phyloP scores from a whole-genome alignment of 1,139 yeast species.

The Lodderomyces jiufengensis region DNA sequence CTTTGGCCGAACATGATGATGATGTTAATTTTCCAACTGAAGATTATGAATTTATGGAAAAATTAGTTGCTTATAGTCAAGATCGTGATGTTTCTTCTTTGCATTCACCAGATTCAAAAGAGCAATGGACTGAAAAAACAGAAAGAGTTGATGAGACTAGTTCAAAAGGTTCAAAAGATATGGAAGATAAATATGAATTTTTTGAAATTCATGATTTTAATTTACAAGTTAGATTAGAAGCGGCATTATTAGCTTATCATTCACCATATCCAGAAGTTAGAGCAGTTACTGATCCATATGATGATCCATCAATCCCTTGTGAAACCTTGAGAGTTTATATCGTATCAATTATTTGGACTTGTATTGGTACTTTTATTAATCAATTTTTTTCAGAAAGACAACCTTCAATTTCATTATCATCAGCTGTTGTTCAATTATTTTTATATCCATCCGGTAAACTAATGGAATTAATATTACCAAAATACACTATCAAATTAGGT shows the following conservation, averaged over 20 bases:
- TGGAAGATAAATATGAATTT: background rate
- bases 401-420: slow-evolving; percentile 44
- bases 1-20: slow-evolving; percentile 36
- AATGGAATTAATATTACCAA: slow-evolving; percentile 41
- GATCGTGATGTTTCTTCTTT: background rate
- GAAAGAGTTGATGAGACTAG: background rate
- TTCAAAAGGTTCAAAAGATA: slow-evolving; percentile 3
- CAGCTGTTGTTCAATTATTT: slow-evolving; percentile 53
- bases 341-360: slow-evolving; percentile 49
- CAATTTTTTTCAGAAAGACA: slow-evolving; percentile 56
- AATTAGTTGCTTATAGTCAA: slow-evolving; percentile 12
- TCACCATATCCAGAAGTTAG: slow-evolving; percentile 69
- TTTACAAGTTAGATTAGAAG: slow-evolving; percentile 36
- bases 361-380: slow-evolving; percentile 52
- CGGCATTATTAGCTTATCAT: slow-evolving; percentile 47
- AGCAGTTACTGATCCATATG: slow-evolving; percentile 52
- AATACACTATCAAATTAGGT: slow-evolving; percentile 38
- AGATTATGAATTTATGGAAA: slow-evolving; percentile 24
- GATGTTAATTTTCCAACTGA: slow-evolving; percentile 49
- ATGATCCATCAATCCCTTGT: slow-evolving; percentile 47
- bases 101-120: background rate
- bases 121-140: slow-evolving; percentile 1
- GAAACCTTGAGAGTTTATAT: slow-evolving; percentile 57
- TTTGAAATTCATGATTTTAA: slow-evolving; percentile 20
- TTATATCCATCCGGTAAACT: slow-evolving; percentile 54